Base-by-base conservation (phyloP, 2,329 filamentous ascomycete species). In the Fusarium drepaniforme region DNA sequence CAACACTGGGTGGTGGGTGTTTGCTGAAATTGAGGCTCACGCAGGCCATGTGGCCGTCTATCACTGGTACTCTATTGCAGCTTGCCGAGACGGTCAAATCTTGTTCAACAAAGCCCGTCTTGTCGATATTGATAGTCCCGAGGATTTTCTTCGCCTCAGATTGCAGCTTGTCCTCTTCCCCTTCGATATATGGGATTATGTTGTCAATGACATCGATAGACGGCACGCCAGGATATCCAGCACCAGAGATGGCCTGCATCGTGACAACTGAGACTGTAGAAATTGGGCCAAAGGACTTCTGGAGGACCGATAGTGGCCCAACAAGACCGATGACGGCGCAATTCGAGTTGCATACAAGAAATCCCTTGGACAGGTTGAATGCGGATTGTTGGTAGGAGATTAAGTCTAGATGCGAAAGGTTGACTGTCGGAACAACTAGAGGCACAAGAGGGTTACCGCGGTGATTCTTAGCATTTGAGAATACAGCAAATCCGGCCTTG, bases 401-500 rank as follows among this genome's bases (percentile, higher is more conserved):
- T 71, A 98, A 89, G 81, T 93, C 90, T 78, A 98, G 90, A 85
- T 98, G 96, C 44, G 90, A 85, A 16, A 97, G 91, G 87, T 98
- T 98, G 83, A 98, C 96, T 23, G 95, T 98, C 1, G 97, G 97
- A 11, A 98, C 96, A 75, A 98, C 94, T 80, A 98, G 92, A 15
- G 97, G 97, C 2, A 98, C 95, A 59, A 96, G 88, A 23, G 95
- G 95, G 82, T 97, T 93, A 82, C 93, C 93, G 79, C 97, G 93
- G 89, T 98, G 95, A 90, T 98, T 98, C 86, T 98, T 98, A 61
- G 97, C 96, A 84, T 98, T 99, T 80, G 95, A 98, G 88, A 99
- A 98, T 82, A 98, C 93, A 79, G 94, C 92, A 62, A 98, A 91
- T 80, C 98, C 92, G 70, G 95, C 93, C 81, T 93, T 93, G 80